Evolutionary conservation across 1,284 basidiomycete species (phyloP).

Genomic region (Ustilago bromivora): DNA sequence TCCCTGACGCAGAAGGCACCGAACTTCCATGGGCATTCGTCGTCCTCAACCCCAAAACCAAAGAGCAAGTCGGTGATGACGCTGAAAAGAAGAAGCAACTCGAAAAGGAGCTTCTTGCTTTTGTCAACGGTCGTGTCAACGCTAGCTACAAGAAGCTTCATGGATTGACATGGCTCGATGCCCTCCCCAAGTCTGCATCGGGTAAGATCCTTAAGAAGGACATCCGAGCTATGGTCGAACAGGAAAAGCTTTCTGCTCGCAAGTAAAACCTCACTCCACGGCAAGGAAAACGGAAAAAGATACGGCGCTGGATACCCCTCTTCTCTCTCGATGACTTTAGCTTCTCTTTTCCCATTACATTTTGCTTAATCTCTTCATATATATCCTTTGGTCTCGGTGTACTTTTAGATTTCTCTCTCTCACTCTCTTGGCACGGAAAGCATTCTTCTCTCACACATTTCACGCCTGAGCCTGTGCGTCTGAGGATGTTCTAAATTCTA

Average conservation of each 20-base stretch:
- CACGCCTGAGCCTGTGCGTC: not conserved
- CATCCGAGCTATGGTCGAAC: constrained; percentile 48
- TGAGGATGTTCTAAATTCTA: not conserved
- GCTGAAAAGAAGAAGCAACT: constrained; percentile 34
- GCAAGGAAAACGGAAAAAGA: not conserved
- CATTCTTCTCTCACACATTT: not conserved
- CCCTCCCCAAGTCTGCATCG: constrained; percentile 59
- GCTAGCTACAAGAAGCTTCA: constrained; percentile 66
- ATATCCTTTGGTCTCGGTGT: constrained; percentile 11
- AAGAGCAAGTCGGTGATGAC: constrained; percentile 27
- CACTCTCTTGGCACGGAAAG: not conserved
- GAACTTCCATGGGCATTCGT: constrained; percentile 63
- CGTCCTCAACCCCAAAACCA: constrained; percentile 36
- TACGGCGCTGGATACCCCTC: constrained; percentile 12
- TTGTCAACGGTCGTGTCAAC: constrained; percentile 58
- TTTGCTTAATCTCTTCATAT: constrained; percentile 2
- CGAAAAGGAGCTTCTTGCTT: constrained; percentile 45
- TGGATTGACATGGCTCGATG: constrained; percentile 62
- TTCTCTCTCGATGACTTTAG: not conserved
- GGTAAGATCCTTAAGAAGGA: constrained; percentile 68
- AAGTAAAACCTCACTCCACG: constrained; percentile 3
- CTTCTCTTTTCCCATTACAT: not conserved
- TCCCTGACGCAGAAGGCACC: constrained; percentile 41
- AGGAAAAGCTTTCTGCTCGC: constrained; percentile 35
- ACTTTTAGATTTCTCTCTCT: constrained; percentile 13